Conservation (phyloP, 2,329 filamentous ascomycete species). For the Colletotrichum sp. region DNA sequence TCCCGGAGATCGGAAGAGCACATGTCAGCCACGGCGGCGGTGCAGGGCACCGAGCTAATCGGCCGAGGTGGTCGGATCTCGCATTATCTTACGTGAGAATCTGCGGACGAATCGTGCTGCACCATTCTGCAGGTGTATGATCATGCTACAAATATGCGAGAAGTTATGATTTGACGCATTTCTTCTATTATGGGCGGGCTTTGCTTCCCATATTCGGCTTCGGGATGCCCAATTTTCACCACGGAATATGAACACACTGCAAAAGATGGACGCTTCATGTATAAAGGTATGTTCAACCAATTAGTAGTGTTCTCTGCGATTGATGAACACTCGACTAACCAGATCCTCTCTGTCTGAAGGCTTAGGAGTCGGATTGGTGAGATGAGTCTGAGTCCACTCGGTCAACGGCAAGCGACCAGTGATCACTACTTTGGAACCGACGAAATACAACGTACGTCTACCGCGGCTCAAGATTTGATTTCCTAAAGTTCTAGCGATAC, state of each 20-base stretch:
- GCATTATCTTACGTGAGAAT: background rate
- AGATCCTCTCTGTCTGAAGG: background rate
- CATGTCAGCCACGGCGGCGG: background rate
- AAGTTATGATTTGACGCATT: too few species aligned
- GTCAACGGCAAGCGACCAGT: background rate
- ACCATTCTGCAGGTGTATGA: background rate
- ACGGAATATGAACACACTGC: background rate
- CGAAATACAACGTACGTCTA: background rate
- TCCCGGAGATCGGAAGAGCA: background rate
- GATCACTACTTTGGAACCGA: background rate
- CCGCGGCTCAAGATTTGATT: accelerated
- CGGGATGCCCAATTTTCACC: accelerated
- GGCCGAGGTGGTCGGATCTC: background rate
- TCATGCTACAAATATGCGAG: background rate
- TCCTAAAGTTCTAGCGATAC: accelerated
- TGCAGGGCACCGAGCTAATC: background rate
- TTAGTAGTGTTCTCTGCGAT: background rate
- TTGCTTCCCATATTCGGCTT: accelerated
- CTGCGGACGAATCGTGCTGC: accelerated
- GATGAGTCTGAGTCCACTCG: background rate
- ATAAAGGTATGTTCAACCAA: background rate
- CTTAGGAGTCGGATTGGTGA: background rate
- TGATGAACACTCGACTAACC: background rate
- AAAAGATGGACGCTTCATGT: background rate
- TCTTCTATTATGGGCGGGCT: accelerated